A percentile compares a stretch with the other conserved stretches of the same genome.
Evolutionary conservation across 768 basidiomycete genomes (phyloP).

Genomic region (Gautieria morchelliformis): DNA sequence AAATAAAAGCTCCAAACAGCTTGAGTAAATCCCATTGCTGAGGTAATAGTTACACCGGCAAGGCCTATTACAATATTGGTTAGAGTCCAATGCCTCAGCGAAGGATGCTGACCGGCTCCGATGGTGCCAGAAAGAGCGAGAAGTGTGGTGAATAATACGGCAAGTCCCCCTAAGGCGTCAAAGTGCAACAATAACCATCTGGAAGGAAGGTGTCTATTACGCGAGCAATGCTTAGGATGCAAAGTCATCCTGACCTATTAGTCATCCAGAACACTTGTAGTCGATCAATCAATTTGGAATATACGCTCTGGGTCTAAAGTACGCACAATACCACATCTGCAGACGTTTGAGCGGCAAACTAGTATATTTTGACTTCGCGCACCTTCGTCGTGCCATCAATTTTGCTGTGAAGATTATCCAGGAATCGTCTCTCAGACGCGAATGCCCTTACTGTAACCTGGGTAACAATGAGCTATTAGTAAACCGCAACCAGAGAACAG

Average conservation of each 20-base stretch:
- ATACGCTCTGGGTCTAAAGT: not conserved
- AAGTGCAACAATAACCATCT: conserved; percentile 74
- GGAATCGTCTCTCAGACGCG: conserved; percentile 68
- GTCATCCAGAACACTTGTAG: conserved; percentile 69
- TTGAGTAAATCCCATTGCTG: conserved; percentile 52
- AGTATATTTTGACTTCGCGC: conserved; percentile 1
- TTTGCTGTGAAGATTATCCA: conserved; percentile 62
- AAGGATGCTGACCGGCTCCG: conserved; percentile 28
- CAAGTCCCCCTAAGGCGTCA: conserved; percentile 64
- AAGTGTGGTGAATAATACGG: conserved; percentile 66
- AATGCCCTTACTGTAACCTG: conserved; percentile 84
- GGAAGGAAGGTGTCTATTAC: not conserved
- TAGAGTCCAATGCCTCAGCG: not conserved
- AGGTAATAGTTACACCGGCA: conserved; percentile 58
- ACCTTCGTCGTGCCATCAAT: conserved; percentile 76
- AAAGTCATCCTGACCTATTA: conserved; percentile 34
- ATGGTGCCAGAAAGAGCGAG: conserved; percentile 54
- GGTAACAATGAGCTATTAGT: conserved; percentile 15
- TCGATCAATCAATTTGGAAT: not conserved
- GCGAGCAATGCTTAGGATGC: not conserved
- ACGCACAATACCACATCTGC: conserved; percentile 60
- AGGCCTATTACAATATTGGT: conserved; percentile 28
- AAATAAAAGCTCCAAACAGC: conserved; percentile 15
- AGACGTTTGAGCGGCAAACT: not conserved
- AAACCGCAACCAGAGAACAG: conserved; percentile 9